These are phyloP conservation scores for Fusarium sp. DNA, from an alignment of 2,329 filamentous ascomycete species.

Conservation along the genomic window DNA sequence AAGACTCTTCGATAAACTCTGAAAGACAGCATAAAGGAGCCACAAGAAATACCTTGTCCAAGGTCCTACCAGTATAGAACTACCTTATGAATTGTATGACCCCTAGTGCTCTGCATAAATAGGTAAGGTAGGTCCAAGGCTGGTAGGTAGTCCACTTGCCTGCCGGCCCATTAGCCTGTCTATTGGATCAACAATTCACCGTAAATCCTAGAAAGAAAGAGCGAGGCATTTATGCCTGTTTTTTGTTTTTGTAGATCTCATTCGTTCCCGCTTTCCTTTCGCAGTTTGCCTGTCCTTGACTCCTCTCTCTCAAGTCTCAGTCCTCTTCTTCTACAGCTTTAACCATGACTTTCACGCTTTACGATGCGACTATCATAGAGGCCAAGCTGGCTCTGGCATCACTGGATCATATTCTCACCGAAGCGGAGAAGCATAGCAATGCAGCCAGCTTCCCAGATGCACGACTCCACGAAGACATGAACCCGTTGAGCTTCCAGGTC, in stretches of 20 bases:
- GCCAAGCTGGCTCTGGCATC: slow-evolving; percentile 39
- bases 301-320: neutral
- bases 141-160: neutral
- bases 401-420: slow-evolving; percentile 42
- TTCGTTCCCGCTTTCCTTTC: neutral
- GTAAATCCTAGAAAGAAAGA: neutral
- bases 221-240: slow-evolving; percentile 6
- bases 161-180: neutral
- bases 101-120: neutral
- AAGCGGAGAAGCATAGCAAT: slow-evolving; percentile 44
- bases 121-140: neutral
- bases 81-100: neutral
- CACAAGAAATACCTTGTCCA: neutral
- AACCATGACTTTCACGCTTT: slow-evolving; percentile 43
- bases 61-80: neutral
- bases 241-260: neutral
- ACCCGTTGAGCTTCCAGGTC: slow-evolving; percentile 48
- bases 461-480: slow-evolving; percentile 51
- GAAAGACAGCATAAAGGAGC: neutral
- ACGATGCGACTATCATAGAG: slow-evolving; percentile 45
- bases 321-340: neutral
- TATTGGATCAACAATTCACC: neutral
- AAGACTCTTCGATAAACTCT: neutral
- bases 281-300: neutral
- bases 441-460: slow-evolving; percentile 42